A percentile compares a stretch with the other conserved stretches of the same genome.
Conservation (phyloP, 805 yeast genomes). For the Candida xiaguanensis region DNA sequence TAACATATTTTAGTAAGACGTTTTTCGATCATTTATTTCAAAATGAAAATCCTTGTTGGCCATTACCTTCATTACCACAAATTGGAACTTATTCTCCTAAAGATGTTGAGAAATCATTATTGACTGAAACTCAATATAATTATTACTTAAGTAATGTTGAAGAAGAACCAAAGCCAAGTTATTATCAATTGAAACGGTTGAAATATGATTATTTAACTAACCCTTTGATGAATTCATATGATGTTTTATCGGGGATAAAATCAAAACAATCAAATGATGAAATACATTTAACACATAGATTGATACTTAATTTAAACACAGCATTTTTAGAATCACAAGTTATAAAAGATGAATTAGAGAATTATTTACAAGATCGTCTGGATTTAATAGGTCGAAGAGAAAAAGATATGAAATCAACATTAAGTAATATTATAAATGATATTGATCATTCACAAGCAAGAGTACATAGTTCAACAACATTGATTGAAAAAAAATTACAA, state of each 20-base stretch:
- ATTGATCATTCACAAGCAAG: conserved; percentile 38
- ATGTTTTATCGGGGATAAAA: conserved; percentile 48
- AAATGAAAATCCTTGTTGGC: conserved; percentile 54
- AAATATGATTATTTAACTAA: conserved; percentile 67
- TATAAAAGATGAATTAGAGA: conserved; percentile 41
- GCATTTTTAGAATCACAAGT: conserved; percentile 40
- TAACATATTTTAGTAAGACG: conserved; percentile 51
- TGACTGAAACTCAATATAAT: conserved; percentile 70
- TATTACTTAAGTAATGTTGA: conserved; percentile 42
- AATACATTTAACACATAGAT: conserved; percentile 39
- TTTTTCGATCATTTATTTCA: conserved; percentile 50
- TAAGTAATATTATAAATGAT: conserved; percentile 44
- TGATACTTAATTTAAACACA: conserved; percentile 53
- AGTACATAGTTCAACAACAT: conserved; percentile 30
- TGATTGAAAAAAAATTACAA: conserved; percentile 25
- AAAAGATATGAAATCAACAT: conserved; percentile 41
- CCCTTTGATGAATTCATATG: conserved; percentile 53
- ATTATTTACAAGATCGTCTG: conserved; percentile 13
- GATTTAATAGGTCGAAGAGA: conserved; percentile 38
- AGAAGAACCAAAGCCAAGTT: conserved; percentile 22
- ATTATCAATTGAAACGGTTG: conserved; percentile 59
- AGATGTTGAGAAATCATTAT: conserved; percentile 76
- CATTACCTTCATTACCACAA: conserved; percentile 67
- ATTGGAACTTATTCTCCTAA: conserved; percentile 60
- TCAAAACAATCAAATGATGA: conserved; percentile 27